phyloP scores from a whole-genome alignment of 1,284 basidiomycete species.

The Cystobasidium pallidum region DNA sequence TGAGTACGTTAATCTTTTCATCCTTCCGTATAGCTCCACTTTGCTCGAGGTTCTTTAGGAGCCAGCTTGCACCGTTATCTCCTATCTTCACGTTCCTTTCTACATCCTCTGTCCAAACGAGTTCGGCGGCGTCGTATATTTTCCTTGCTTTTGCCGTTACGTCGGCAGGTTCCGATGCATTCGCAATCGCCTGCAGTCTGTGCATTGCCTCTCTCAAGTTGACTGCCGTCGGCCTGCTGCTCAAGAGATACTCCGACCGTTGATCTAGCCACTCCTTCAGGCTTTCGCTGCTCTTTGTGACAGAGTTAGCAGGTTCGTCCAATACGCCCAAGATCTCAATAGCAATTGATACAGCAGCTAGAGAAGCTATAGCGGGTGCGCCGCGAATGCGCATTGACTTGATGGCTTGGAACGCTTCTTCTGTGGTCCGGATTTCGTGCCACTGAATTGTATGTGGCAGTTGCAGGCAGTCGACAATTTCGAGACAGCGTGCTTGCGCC shows the following conservation, averaged over 20 bases:
- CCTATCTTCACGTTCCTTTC: conserved; percentile 80
- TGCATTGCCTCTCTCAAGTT: conserved; percentile 82
- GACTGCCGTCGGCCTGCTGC: conserved; percentile 89
- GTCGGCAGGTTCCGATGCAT: conserved; percentile 48
- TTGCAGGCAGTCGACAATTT: conserved; percentile 53
- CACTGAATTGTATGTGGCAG: conserved; percentile 70
- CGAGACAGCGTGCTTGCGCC: conserved; percentile 42
- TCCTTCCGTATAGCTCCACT: conserved; percentile 56
- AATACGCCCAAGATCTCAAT: conserved; percentile 59
- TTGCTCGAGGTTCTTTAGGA: conserved; percentile 64
- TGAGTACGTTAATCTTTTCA: conserved; percentile 72
- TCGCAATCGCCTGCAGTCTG: conserved; percentile 64
- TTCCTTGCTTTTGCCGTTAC: conserved; percentile 58
- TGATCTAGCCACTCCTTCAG: conserved; percentile 48
- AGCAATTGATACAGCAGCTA: conserved; percentile 78
- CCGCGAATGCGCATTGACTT: conserved; percentile 91
- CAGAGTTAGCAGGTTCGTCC: conserved; percentile 5
- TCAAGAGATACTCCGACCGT: conserved; percentile 72
- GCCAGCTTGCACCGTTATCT: conserved; percentile 79
- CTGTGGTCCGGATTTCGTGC: conserved; percentile 66
- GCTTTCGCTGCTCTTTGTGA: conserved; percentile 11
- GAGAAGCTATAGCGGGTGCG: conserved; percentile 89
- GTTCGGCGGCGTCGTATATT: conserved; percentile 55
- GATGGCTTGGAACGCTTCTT: conserved; percentile 86
- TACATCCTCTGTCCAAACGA: conserved; percentile 79